Conservation (phyloP, 331 rosid species). For the Ulmus americana region DNA sequence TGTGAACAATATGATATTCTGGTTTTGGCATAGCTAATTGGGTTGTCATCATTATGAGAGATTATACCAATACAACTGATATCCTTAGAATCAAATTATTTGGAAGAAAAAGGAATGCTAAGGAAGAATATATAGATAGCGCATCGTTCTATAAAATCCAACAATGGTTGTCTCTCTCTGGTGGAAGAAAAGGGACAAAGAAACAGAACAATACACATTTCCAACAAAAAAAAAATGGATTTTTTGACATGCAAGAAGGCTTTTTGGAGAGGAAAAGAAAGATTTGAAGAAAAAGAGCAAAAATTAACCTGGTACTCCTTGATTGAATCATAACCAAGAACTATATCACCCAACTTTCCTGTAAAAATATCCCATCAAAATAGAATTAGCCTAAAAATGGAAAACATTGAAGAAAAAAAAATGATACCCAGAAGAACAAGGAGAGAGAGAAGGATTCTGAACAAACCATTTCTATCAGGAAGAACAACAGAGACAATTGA, state of each 20-base stretch:
- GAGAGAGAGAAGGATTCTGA: background rate
- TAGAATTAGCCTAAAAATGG: background rate
- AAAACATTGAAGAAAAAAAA: background rate
- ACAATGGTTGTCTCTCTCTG: background rate
- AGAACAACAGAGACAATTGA: slow-evolving; percentile 52
- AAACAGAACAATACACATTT: background rate
- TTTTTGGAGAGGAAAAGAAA: background rate
- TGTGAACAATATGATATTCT: background rate
- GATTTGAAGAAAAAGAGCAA: background rate
- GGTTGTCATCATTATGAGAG: background rate
- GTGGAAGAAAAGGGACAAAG: background rate
- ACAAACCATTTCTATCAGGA: slow-evolving; percentile 67
- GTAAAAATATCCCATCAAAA: background rate
- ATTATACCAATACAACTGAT: background rate
- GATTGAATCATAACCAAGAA: slow-evolving; percentile 72
- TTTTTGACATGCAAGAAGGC: background rate
- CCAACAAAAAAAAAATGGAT: background rate
- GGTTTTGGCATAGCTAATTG: background rate
- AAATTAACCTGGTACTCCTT: slow-evolving; percentile 46
- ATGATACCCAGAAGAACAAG: slow-evolving; percentile 2
- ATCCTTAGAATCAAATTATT: background rate
- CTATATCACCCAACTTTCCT: slow-evolving; percentile 69
- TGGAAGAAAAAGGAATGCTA: background rate
- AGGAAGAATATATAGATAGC: background rate
- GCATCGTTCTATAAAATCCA: background rate